These are phyloP conservation scores for Meyerozyma smithsonii DNA, from an alignment of 1,139 yeast genomes.

Conservation along the genomic window DNA sequence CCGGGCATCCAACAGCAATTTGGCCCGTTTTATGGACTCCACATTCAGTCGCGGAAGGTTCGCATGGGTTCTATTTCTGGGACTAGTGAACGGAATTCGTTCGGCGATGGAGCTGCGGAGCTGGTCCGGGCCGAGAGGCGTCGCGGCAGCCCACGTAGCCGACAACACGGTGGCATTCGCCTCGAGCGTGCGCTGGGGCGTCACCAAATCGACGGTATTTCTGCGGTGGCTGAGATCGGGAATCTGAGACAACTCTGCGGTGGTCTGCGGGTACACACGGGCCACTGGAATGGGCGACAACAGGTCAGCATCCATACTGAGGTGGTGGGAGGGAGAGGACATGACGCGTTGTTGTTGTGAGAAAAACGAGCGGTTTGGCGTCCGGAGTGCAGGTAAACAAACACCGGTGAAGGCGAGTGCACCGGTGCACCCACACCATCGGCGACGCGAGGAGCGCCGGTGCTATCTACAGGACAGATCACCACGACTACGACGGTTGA, in stretches of 20 bases:
- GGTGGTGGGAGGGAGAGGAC: neutral
- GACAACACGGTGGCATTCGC: neutral
- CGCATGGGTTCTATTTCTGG: neutral
- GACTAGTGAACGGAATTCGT: constrained; percentile 2
- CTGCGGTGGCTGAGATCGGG: neutral
- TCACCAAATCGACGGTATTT: neutral
- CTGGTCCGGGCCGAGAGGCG: neutral
- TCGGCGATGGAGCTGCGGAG: neutral
- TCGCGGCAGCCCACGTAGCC: neutral
- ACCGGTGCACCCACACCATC: too few species aligned
- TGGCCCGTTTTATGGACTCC: constrained; percentile 16
- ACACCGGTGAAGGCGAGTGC: neutral
- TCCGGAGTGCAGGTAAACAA: neutral
- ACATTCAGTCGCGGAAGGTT: constrained; percentile 12
- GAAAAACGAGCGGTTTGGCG: neutral
- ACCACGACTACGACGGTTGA: neutral
- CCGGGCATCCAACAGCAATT: constrained; percentile 14
- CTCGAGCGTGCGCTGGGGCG: neutral
- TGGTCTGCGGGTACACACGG: neutral
- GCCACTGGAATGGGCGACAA: neutral
- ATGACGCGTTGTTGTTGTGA: neutral
- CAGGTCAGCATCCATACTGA: constrained; percentile 1
- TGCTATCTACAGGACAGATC: neutral
- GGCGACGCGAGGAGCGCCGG: too few species aligned
- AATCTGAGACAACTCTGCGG: neutral